Conservation (phyloP, 495 filamentous ascomycete species). For the Penicillium subrubescens region DNA sequence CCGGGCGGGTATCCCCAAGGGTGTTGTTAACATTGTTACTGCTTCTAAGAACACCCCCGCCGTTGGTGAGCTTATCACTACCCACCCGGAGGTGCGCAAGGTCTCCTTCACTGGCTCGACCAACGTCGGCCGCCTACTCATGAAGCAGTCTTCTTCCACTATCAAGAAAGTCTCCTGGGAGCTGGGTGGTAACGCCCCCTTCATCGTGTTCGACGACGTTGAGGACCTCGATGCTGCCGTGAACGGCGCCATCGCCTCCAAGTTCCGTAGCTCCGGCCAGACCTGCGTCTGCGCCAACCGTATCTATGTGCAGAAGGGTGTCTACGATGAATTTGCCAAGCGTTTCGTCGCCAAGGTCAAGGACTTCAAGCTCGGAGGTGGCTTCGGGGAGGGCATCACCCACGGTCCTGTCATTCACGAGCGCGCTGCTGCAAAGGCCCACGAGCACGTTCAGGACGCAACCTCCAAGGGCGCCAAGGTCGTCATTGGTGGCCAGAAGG, state of each 20-base stretch:
- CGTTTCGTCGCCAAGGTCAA: constrained; percentile 75
- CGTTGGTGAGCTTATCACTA: constrained; percentile 73
- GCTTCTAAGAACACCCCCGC: constrained; percentile 69
- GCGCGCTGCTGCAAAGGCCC: constrained; percentile 73
- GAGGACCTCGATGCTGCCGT: constrained; percentile 80
- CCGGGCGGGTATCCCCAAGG: constrained; percentile 81
- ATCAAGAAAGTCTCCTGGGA: constrained; percentile 88
- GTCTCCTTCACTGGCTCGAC: constrained; percentile 91
- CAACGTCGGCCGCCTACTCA: constrained; percentile 81
- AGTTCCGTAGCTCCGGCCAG: constrained; percentile 87
- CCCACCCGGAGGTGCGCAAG: constrained; percentile 72
- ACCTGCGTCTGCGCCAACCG: constrained; percentile 91
- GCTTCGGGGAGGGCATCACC: constrained; percentile 69
- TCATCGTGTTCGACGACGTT: constrained; percentile 88
- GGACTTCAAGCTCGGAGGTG: constrained; percentile 74
- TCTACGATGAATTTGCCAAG: constrained; percentile 75
- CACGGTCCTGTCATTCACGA: constrained; percentile 85
- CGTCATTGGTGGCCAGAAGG: constrained; percentile 67
- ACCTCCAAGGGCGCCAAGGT: constrained; percentile 72
- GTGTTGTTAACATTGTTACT: constrained; percentile 82
- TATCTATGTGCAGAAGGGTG: constrained; percentile 76
- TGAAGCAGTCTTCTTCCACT: constrained; percentile 78
- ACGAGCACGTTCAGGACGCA: constrained; percentile 77
- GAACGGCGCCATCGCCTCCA: constrained; percentile 70
- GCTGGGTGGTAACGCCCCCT: constrained; percentile 87